Percentiles rank a stretch among this genome's conserved stretches.
Evolutionary conservation across 2,329 filamentous ascomycete species (phyloP).

Genomic region (Aspergillus quadricinctus): DNA sequence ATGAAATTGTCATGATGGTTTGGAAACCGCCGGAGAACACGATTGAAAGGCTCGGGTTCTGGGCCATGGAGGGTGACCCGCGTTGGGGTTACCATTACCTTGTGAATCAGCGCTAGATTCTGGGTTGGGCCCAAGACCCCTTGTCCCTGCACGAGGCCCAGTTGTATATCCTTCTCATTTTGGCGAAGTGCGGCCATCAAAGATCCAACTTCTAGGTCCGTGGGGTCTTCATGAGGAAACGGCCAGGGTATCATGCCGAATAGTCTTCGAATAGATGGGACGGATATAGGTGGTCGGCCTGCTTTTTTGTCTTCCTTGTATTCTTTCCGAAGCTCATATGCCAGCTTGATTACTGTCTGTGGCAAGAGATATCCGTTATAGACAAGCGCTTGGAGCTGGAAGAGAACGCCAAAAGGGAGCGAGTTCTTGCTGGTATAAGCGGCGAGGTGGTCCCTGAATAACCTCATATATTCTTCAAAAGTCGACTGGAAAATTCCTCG

Average conservation of each 20-base stretch:
- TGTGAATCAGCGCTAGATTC: slow-evolving; percentile 50
- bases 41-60: slow-evolving; percentile 40
- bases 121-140: slow-evolving; percentile 13
- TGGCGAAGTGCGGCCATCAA: slow-evolving; percentile 41
- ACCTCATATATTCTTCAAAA: not conserved
- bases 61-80: slow-evolving; percentile 55
- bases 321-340: slow-evolving; percentile 39
- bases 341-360: slow-evolving; percentile 43
- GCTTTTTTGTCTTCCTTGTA: slow-evolving; percentile 22
- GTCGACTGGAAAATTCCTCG: not conserved
- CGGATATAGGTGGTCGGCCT: slow-evolving; percentile 42
- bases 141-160: slow-evolving; percentile 15
- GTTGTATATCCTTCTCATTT: slow-evolving; percentile 36
- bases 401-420: slow-evolving; percentile 53
- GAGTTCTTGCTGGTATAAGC: slow-evolving; percentile 23
- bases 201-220: slow-evolving; percentile 33
- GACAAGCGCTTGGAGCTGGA: slow-evolving; percentile 60
- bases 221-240: slow-evolving; percentile 47
- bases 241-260: slow-evolving; percentile 53
- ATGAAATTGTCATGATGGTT: slow-evolving; percentile 23
- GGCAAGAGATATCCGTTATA: slow-evolving; percentile 61
- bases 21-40: slow-evolving; percentile 23
- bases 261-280: slow-evolving; percentile 52
- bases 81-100: slow-evolving; percentile 56
- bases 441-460: slow-evolving; percentile 32